Conservation (phyloP, 345 rosid species). For the Melastoma malabathricum region DNA sequence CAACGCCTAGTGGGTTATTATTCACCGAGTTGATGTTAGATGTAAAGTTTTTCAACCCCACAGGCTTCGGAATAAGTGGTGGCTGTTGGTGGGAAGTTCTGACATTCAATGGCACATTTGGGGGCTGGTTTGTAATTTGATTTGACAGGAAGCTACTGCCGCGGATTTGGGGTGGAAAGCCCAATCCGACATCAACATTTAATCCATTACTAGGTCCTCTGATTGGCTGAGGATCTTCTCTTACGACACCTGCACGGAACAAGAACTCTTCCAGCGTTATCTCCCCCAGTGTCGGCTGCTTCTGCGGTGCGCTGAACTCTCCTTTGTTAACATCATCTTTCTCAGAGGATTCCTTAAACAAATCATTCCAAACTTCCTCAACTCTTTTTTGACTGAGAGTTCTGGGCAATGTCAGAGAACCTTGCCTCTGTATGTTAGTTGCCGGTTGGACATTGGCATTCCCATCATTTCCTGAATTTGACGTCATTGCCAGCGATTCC, state of each 20-base stretch:
- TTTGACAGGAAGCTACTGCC: slow-evolving; percentile 3
- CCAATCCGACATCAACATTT: slow-evolving; percentile 21
- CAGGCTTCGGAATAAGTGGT: too few species aligned
- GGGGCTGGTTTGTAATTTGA: slow-evolving; percentile 9
- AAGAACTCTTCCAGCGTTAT: slow-evolving; percentile 92
- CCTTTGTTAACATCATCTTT: slow-evolving; percentile 24
- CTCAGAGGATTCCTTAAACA: slow-evolving; percentile 35
- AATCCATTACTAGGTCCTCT: slow-evolving; percentile 32
- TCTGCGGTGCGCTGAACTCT: slow-evolving; percentile 32
- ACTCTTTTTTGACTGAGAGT: slow-evolving; percentile 94
- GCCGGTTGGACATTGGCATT: slow-evolving; percentile 15
- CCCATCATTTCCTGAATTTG: slow-evolving; percentile 17
- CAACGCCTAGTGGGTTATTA: too few species aligned
- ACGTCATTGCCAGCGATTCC: slow-evolving; percentile 53
- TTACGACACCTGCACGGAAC: slow-evolving; percentile 72
- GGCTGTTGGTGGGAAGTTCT: too few species aligned
- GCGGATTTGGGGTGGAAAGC: slow-evolving; percentile 3
- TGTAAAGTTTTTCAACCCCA: too few species aligned
- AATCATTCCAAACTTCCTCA: slow-evolving; percentile 84
- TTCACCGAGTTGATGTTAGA: too few species aligned
- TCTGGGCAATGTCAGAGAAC: slow-evolving; percentile 81
- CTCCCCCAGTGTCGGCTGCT: slow-evolving; percentile 41
- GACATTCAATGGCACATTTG: slow-evolving; percentile 29
- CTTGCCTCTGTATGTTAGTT: slow-evolving; percentile 73
- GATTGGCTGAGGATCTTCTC: slow-evolving; percentile 39